These are phyloP conservation scores for Panellus pusillus DNA, from an alignment of 768 basidiomycete species.

Conservation along the genomic window DNA sequence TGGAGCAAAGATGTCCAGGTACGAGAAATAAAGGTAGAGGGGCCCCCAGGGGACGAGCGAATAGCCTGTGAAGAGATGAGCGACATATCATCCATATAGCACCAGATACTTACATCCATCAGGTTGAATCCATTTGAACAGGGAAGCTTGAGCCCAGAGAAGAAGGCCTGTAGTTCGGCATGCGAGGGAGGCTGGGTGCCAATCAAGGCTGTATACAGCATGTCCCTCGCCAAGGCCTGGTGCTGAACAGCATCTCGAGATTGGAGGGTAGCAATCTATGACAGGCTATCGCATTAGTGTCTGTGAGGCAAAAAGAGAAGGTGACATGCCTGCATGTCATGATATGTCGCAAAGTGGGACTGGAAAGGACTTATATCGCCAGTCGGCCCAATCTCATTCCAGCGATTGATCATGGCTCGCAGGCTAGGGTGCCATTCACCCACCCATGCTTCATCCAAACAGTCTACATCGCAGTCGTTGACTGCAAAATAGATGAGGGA, in stretches of 20 bases:
- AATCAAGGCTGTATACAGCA: not conserved
- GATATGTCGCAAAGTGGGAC: not conserved
- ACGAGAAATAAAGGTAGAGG: too few relatives aligned
- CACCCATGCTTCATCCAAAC: conserved; percentile 1
- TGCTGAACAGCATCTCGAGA: not conserved
- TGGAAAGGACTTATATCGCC: not conserved
- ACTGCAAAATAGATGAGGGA: conserved; percentile 9
- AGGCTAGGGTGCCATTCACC: conserved; percentile 16
- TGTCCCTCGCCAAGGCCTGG: not conserved
- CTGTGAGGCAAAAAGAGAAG: not conserved
- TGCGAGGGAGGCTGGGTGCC: not conserved
- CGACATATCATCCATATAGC: too few relatives aligned
- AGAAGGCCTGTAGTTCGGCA: not conserved
- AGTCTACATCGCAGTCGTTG: conserved; percentile 5
- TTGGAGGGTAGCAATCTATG: not conserved
- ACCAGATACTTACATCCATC: too few relatives aligned
- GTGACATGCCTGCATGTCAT: not conserved
- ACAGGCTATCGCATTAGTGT: not conserved
- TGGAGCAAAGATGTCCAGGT: too few relatives aligned
- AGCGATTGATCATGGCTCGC: not conserved
- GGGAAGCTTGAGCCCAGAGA: not conserved
- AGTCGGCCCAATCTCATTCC: not conserved
- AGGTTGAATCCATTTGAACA: not conserved
- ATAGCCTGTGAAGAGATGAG: too few relatives aligned
- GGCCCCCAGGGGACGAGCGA: too few relatives aligned